phyloP scores from a whole-genome alignment of 768 basidiomycete genomes.

The Candolleomyces eurysporus region DNA sequence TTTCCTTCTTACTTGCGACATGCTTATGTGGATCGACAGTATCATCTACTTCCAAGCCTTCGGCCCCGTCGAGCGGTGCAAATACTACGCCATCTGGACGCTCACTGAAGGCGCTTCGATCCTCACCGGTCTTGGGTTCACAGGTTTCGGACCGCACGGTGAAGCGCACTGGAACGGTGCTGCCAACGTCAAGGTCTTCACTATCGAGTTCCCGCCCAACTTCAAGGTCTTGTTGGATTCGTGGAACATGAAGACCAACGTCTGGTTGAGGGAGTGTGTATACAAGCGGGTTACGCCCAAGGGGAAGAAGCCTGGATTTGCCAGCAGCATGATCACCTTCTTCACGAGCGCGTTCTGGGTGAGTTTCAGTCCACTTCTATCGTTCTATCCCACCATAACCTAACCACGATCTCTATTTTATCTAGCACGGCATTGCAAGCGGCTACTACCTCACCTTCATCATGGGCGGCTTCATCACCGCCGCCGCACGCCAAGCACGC shows the following conservation, averaged over 20 bases:
- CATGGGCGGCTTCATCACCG: slow-evolving; percentile 81
- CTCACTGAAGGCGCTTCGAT: slow-evolving; percentile 94
- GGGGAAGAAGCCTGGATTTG: slow-evolving; percentile 90
- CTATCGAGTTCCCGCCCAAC: slow-evolving; percentile 85
- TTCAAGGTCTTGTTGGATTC: slow-evolving; percentile 88
- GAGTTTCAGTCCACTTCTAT: slow-evolving; percentile 29
- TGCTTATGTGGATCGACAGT: slow-evolving; percentile 29
- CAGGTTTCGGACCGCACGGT: slow-evolving; percentile 69
- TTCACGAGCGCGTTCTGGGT: slow-evolving; percentile 97
- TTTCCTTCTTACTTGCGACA: slow-evolving; percentile 27
- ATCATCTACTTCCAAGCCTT: slow-evolving; percentile 67
- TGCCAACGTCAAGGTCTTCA: slow-evolving; percentile 76
- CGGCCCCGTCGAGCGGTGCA: slow-evolving; percentile 81
- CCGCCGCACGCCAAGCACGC: slow-evolving; percentile 75
- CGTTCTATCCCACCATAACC: too few relatives aligned
- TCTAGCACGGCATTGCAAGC: slow-evolving; percentile 90
- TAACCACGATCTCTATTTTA: too few relatives aligned
- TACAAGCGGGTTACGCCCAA: slow-evolving; percentile 95
- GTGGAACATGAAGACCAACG: slow-evolving; percentile 97
- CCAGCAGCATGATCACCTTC: slow-evolving; percentile 91
- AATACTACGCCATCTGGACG: slow-evolving; percentile 96
- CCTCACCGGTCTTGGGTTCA: slow-evolving; percentile 91
- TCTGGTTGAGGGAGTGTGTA: slow-evolving; percentile 95
- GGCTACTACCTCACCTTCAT: slow-evolving; percentile 95
- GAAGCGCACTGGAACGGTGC: slow-evolving; percentile 84